Evolutionary conservation across 768 basidiomycete species (phyloP).

Genomic region (Astraeus odoratus): DNA sequence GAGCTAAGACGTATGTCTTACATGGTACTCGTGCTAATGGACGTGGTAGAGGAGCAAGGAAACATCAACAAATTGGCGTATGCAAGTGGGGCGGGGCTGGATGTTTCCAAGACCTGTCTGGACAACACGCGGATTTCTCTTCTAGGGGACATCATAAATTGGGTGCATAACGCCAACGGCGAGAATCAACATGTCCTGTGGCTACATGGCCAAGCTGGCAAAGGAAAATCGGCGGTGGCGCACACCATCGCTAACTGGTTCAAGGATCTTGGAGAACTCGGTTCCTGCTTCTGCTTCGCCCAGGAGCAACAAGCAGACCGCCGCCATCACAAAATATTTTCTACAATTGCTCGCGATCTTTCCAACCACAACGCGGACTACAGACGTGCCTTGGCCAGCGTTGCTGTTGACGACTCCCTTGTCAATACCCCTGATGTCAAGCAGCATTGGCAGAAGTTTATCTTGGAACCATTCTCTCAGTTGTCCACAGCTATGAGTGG

Average conservation of each 20-base stretch:
- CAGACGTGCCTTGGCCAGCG: background rate
- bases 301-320: conserved; percentile 8
- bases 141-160: conserved; percentile 11
- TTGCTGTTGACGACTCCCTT: background rate
- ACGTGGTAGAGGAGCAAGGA: background rate
- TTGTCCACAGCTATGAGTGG: conserved; percentile 2
- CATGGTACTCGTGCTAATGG: background rate
- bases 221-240: conserved; percentile 17
- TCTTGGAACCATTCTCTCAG: conserved; percentile 7
- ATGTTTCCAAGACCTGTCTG: conserved; percentile 6
- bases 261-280: conserved; percentile 5
- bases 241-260: conserved; percentile 9
- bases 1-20: too few species aligned
- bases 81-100: background rate
- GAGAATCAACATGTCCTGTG: conserved; percentile 5
- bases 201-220: conserved; percentile 10
- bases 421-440: background rate
- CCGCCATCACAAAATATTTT: conserved; percentile 10
- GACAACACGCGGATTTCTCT: conserved; percentile 7
- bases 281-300: conserved; percentile 3
- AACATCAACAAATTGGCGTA: background rate
- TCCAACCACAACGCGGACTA: conserved; percentile 7
- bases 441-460: conserved; percentile 13
- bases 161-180: conserved; percentile 3
- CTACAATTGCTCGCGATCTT: conserved; percentile 3